Evolutionary conservation across 192 early-diverging fungal species (phyloP).

Genomic region (Linnemannia zychae): DNA sequence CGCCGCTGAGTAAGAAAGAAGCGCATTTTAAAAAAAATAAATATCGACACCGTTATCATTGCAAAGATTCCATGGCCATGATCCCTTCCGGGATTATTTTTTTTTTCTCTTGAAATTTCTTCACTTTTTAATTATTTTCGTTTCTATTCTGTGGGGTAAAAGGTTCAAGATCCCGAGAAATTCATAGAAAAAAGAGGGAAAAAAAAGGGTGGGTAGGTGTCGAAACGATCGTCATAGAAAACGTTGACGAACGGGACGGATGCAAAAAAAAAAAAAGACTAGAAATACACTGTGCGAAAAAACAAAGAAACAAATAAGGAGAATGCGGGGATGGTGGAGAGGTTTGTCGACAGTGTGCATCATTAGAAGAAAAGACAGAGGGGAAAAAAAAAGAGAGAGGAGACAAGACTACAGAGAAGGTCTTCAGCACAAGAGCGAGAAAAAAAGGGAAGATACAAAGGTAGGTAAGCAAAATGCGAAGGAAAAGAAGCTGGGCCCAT

Average conservation of each 20-base stretch:
- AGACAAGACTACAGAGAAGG: constrained; percentile 5
- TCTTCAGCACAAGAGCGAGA: constrained; percentile 31
- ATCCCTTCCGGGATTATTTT: background rate
- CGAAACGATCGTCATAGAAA: no score
- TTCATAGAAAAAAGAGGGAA: constrained; percentile 12
- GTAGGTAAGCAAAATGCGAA: background rate
- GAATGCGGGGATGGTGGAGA: background rate
- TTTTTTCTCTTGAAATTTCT: constrained; percentile 20
- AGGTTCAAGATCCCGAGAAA: constrained; percentile 34
- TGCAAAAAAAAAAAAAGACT: constrained; percentile 4
- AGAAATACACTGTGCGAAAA: constrained; percentile 15
- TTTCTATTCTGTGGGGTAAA: constrained; percentile 16
- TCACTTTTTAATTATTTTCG: constrained; percentile 23
- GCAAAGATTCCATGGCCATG: background rate
- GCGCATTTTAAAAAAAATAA: background rate
- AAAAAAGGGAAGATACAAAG: background rate
- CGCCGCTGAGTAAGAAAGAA: no score
- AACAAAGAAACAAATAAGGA: constrained; percentile 11
- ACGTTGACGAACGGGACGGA: background rate
- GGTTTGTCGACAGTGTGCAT: constrained; percentile 33
- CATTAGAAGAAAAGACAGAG: constrained; percentile 21
- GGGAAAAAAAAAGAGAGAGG: background rate
- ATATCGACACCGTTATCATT: background rate
- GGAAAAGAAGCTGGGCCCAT: background rate
- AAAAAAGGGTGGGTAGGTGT: background rate